Evolutionary conservation across 257 asterid genomes (phyloP).

Genomic region (Penstemon eatonii): DNA sequence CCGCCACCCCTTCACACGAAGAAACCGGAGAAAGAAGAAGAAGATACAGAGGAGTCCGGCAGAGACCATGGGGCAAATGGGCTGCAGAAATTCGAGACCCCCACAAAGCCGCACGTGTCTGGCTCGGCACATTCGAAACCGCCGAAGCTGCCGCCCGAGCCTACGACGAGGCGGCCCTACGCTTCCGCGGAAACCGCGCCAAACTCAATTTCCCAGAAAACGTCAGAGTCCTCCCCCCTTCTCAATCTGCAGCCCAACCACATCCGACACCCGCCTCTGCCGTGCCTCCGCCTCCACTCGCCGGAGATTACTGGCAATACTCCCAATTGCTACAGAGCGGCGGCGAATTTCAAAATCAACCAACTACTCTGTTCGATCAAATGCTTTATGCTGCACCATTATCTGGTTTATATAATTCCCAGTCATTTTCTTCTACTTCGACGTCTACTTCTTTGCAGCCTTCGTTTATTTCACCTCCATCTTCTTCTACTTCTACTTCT

Average conservation of each 20-base stretch:
- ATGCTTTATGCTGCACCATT: slow-evolving; percentile 54
- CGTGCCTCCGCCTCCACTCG: slow-evolving; percentile 21
- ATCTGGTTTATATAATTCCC: slow-evolving; percentile 45
- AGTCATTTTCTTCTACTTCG: slow-evolving; percentile 33
- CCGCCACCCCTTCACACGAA: slow-evolving; percentile 25
- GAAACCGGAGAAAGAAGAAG: slow-evolving; percentile 59
- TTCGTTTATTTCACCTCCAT: slow-evolving; percentile 18
- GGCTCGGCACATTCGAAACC: slow-evolving; percentile 93
- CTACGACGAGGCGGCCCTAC: slow-evolving; percentile 86
- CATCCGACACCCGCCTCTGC: slow-evolving; percentile 25
- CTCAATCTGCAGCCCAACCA: slow-evolving; percentile 26
- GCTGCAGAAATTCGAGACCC: slow-evolving; percentile 97
- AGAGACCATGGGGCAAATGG: slow-evolving; percentile 97
- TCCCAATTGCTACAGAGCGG: slow-evolving; percentile 42
- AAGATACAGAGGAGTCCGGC: slow-evolving; percentile 86
- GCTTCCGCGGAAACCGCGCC: slow-evolving; percentile 83
- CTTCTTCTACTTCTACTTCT: slow-evolving; percentile 25
- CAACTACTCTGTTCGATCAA: slow-evolving; percentile 41
- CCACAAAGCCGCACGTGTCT: slow-evolving; percentile 79
- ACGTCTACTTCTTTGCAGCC: not conserved
- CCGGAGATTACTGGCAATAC: not conserved
- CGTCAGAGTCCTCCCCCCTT: slow-evolving; percentile 42
- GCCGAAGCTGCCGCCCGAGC: slow-evolving; percentile 95
- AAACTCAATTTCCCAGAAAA: slow-evolving; percentile 87
- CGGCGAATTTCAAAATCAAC: slow-evolving; percentile 39